These are phyloP conservation scores for Populus euphratica DNA, from an alignment of 345 rosid species.

Conservation along the genomic window DNA sequence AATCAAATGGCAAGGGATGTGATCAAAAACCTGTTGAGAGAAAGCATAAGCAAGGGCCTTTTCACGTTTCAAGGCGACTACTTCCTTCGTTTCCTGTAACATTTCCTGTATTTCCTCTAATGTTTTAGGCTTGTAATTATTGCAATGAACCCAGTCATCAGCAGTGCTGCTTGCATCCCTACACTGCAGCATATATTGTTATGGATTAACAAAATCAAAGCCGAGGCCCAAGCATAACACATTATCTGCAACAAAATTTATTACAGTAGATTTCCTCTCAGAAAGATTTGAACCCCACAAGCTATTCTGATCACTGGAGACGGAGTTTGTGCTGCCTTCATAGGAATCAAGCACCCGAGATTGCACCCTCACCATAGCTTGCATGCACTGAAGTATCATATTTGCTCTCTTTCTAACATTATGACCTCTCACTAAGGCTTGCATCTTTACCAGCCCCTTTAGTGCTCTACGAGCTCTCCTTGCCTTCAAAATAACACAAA, in stretches of 20 bases:
- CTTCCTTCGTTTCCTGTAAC: conserved; percentile 19
- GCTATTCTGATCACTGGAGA: not conserved
- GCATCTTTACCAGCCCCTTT: conserved; percentile 19
- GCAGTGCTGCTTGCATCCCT: conserved; percentile 7
- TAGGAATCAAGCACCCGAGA: conserved; percentile 11
- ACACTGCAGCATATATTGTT: conserved; percentile 1
- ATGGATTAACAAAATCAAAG: not conserved
- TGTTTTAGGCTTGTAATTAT: conserved; percentile 21
- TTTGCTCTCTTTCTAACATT: conserved; percentile 15
- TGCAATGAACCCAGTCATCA: conserved; percentile 7
- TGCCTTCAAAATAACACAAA: conserved; percentile 4
- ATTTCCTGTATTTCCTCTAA: conserved; percentile 35
- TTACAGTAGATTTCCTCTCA: conserved; percentile 24
- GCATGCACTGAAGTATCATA: conserved; percentile 17
- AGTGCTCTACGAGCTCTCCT: conserved; percentile 14
- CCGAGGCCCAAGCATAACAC: not conserved
- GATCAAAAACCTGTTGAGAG: conserved; percentile 36
- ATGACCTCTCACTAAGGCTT: conserved; percentile 22
- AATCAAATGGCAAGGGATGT: not conserved
- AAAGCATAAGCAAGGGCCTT: conserved; percentile 15
- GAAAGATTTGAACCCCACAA: conserved; percentile 18
- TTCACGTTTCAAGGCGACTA: conserved; percentile 9
- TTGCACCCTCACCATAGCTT: conserved; percentile 20
- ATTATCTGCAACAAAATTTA: not conserved
- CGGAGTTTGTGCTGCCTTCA: conserved; percentile 13